A percentile compares a stretch with the other conserved stretches of the same genome.
phyloP scores from a whole-genome alignment of 345 rosid species.

The Cardamine occulta region DNA sequence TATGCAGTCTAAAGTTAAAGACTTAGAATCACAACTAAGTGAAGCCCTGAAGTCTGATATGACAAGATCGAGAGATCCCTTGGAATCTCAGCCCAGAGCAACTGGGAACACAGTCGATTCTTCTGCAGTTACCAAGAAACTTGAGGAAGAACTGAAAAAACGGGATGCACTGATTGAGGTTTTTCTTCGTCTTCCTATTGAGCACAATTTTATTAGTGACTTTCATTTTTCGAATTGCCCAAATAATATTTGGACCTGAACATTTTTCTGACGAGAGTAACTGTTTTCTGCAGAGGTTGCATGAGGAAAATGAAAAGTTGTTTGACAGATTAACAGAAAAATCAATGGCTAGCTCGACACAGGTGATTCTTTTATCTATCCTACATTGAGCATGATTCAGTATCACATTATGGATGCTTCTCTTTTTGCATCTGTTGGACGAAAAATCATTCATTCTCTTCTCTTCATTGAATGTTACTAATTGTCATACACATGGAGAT shows the following conservation, averaged over 20 bases:
- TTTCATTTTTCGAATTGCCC: background rate
- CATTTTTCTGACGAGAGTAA: slow-evolving; percentile 34
- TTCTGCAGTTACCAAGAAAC: slow-evolving; percentile 82
- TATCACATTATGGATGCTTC: background rate
- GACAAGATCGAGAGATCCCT: slow-evolving; percentile 49
- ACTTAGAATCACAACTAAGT: slow-evolving; percentile 70
- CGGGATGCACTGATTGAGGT: slow-evolving; percentile 99
- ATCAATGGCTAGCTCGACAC: slow-evolving; percentile 65
- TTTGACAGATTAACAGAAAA: slow-evolving; percentile 97
- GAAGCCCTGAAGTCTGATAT: slow-evolving; percentile 58
- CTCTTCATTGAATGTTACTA: slow-evolving; percentile 7
- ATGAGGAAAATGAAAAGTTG: slow-evolving; percentile 96
- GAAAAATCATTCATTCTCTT: background rate
- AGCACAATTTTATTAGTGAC: slow-evolving; percentile 15
- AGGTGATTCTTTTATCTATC: slow-evolving; percentile 53
- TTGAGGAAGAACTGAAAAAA: slow-evolving; percentile 95
- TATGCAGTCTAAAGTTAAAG: slow-evolving; percentile 70
- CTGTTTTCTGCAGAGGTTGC: slow-evolving; percentile 72
- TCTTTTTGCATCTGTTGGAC: slow-evolving; percentile 16
- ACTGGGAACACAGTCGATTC: slow-evolving; percentile 66
- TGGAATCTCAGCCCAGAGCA: slow-evolving; percentile 53
- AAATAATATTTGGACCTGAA: slow-evolving; percentile 13
- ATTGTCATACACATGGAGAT: slow-evolving; percentile 11
- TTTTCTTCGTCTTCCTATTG: slow-evolving; percentile 16
- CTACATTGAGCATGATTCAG: slow-evolving; percentile 23